A percentile compares a stretch with the other conserved stretches of the same genome.
These are phyloP conservation scores for Lonicera japonica DNA, from an alignment of 129 eudicot species.

Conservation along the genomic window DNA sequence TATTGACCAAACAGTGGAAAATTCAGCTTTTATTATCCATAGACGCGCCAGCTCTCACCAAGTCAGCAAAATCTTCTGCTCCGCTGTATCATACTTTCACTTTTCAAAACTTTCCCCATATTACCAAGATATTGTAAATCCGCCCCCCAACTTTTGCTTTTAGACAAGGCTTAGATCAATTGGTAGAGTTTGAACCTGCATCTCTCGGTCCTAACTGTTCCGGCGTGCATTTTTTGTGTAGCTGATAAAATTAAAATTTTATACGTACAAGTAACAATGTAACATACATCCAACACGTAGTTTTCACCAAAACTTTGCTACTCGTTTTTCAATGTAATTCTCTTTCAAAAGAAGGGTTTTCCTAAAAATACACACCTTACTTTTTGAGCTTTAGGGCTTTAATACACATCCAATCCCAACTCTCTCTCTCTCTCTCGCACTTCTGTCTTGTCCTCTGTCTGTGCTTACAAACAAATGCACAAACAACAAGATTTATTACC, in stretches of 20 bases:
- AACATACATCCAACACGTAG: too few relatives aligned
- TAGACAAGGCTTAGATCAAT: background rate
- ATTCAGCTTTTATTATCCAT: background rate
- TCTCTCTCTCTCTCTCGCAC: background rate
- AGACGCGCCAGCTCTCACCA: background rate
- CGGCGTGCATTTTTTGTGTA: too few relatives aligned
- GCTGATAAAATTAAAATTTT: too few relatives aligned
- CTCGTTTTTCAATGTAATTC: too few relatives aligned
- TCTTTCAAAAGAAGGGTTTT: too few relatives aligned
- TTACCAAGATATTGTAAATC: background rate
- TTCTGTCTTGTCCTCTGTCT: background rate
- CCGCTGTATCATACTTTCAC: conserved; percentile 10
- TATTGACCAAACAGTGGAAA: background rate
- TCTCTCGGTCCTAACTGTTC: too few relatives aligned
- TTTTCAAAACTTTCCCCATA: background rate
- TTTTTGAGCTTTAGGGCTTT: background rate
- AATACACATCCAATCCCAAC: background rate
- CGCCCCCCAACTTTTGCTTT: background rate
- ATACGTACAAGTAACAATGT: too few relatives aligned
- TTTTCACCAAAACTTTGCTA: too few relatives aligned
- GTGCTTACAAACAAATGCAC: background rate
- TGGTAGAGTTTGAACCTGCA: too few relatives aligned
- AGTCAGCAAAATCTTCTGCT: conserved; percentile 14
- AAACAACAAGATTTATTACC: background rate
- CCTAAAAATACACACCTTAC: too few relatives aligned